Evolutionary conservation across 768 basidiomycete species (phyloP).

Genomic region (Clitopilus passeckerianus): DNA sequence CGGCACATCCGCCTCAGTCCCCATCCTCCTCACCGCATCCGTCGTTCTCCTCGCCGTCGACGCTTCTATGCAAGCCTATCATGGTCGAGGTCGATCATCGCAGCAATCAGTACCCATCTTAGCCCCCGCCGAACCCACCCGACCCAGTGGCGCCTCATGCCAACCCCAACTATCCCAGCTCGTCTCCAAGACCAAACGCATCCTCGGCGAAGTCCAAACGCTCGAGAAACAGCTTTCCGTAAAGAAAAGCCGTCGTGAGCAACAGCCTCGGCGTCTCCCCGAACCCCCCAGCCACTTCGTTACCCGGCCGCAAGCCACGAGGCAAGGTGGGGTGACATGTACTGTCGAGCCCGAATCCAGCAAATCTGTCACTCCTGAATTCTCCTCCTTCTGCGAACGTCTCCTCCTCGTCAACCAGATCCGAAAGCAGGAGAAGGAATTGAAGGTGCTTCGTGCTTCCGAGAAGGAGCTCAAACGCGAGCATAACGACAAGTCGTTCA

Average conservation of each 20-base stretch:
- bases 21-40: slow-evolving; percentile 27
- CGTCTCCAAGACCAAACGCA: slow-evolving; percentile 17
- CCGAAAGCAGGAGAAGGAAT: slow-evolving; percentile 34
- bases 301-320: slow-evolving; percentile 3
- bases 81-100: slow-evolving; percentile 8
- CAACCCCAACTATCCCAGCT: slow-evolving; percentile 8
- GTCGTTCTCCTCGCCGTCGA: slow-evolving; percentile 27
- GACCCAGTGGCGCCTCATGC: slow-evolving; percentile 3
- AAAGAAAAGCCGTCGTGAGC: slow-evolving; percentile 7
- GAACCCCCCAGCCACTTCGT: not conserved
- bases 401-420: slow-evolving; percentile 32
- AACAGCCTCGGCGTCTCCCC: not conserved
- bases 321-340: slow-evolving; percentile 1
- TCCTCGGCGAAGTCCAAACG: slow-evolving; percentile 21
- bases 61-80: slow-evolving; percentile 17
- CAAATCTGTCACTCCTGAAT: slow-evolving; percentile 14
- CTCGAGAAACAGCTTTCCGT: slow-evolving; percentile 20
- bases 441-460: slow-evolving; percentile 25
- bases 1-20: slow-evolving; percentile 18
- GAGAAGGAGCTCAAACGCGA: slow-evolving; percentile 17
- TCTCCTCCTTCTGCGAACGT: slow-evolving; percentile 34
- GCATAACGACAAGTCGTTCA: slow-evolving; percentile 24
- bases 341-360: not conserved
- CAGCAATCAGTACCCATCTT: slow-evolving; percentile 7
- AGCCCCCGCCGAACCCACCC: not conserved